A percentile compares a stretch with the other conserved stretches of the same genome.
These are phyloP conservation scores for Aurifilum marmelostoma DNA, from an alignment of 2,329 filamentous ascomycete genomes.

Conservation along the genomic window DNA sequence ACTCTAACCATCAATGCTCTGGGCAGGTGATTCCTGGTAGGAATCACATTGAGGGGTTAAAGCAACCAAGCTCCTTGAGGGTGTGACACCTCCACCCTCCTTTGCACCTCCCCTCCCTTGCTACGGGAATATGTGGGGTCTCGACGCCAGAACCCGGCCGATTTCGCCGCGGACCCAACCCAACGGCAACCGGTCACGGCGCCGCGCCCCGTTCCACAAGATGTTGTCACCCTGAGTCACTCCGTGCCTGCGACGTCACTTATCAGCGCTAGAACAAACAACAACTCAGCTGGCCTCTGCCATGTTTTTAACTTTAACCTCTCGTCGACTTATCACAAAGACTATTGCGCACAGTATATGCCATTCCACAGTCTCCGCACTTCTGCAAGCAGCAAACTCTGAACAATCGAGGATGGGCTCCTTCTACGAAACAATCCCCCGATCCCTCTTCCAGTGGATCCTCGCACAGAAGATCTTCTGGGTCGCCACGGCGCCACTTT, in stretches of 20 bases:
- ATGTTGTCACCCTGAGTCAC: conserved; percentile 5
- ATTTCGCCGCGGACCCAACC: conserved; percentile 2
- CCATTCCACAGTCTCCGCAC: not conserved
- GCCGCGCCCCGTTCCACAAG: conserved; percentile 2
- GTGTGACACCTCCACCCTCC: not conserved
- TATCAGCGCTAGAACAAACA: conserved; percentile 2
- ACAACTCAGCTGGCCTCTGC: not conserved
- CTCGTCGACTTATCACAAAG: not conserved
- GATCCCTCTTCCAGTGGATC: conserved; percentile 65
- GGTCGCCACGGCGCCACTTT: conserved; percentile 70
- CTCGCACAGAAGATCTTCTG: conserved; percentile 74
- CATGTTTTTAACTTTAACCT: not conserved
- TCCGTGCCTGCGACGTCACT: conserved; percentile 6
- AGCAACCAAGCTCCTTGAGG: not conserved
- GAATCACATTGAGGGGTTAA: not conserved
- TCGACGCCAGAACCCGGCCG: not conserved
- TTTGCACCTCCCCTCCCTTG: not conserved
- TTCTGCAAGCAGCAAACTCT: not conserved
- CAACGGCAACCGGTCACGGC: not conserved
- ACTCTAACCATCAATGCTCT: not conserved
- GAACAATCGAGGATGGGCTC: conserved; percentile 17
- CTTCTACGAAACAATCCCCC: conserved; percentile 43
- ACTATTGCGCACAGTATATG: not conserved
- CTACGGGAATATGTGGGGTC: conserved; percentile 9
- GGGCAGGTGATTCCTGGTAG: not conserved